Base-by-base conservation (phyloP, 495 filamentous ascomycete species). In the Neurospora sp. region DNA sequence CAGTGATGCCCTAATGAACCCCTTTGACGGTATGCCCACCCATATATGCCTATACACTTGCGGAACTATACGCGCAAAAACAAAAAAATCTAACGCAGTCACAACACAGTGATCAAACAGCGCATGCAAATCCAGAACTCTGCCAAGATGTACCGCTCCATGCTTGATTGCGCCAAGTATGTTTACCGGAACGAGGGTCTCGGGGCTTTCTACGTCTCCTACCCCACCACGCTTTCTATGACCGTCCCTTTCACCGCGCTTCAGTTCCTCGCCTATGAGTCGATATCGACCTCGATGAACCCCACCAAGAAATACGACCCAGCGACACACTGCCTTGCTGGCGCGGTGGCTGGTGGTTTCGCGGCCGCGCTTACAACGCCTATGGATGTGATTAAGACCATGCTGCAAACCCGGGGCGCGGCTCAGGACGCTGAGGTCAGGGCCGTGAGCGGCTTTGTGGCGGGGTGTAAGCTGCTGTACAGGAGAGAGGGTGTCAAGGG, bases 91-190 rank as follows among this genome's bases (percentile, higher is more conserved):
- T 14, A 8, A 48, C 76, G 71, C 82, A 79, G 77, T 74, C 70
- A 70, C 14, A 14, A 68, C 20, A 31, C 77, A 97, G 96, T 99
- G 40, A 96, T 99, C 86, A 99, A 99, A 83, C 96, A 99, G 81
- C 92, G 96, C 69, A 99, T 99, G 96, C 96, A 99, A 80, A 91
- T 99, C 71, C 93, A 97, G 75, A 91, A 94, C 74, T 98, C 96
- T n/a, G 87, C 90, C 53, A 87, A 87, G 75, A 88, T 89, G 79
- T 96, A 98, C 83, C 91, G 89, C 77, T 92, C 90, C 9, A 89
- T 98, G 79, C 77, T 84, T 45, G 91, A 97, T 79, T 99, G 96
- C 85, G 94, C 94, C 40, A 88, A 85, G 78, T 88, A 91, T 69
- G 90, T 98, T 69, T 98, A 97, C 84, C 88, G 85, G 74, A 91